Base-by-base conservation (phyloP, 768 basidiomycete species). In the Termitomyces sp. region DNA sequence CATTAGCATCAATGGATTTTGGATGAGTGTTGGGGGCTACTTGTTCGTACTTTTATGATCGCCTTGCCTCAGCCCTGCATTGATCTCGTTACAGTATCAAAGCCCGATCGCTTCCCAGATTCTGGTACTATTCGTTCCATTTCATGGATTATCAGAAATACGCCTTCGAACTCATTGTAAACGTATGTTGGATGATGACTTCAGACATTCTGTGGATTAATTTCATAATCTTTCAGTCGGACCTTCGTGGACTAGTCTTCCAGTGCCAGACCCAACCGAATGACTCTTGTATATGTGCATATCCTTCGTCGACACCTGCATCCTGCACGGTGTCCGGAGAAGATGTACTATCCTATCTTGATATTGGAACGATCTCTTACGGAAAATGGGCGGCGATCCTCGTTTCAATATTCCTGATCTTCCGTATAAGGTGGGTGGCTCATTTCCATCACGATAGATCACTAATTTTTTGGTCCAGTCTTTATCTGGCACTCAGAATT, bases 91-190 rank as follows among this genome's bases (percentile, higher is more conserved):
- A 61, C 58, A 82, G 82, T 69, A 82, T 85, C 70, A 76, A 77
- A 63, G 76, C 82, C 0, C 69, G 76, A 7, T 78, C 78, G 9
- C 74, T 86, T 2, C 84, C 84, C 0, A 71, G 79, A 0, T 86
- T 84, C 67, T 85, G 83, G 83, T 83, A 73, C 64, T 83, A 75
- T 62, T 81, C 76, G 36, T 79, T 81, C 65, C 82, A 83, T 64
- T 82, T 70, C 54, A 81, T 83, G 72, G 82, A 83, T 58, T 82
- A 76, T 49, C 80, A 83, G 67, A 76, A 75, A 63, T 77, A 77
- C 54, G 73, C 73, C 3, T 79, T 75, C 53, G 72, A 76, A 61
- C 65, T 74, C 0, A 59, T 75, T n/a, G 63, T 69, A 0, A 75
- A 75, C 51, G 76, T 74, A 54, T 53, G 71, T 67, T 12, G 20